Base-by-base conservation (phyloP, 805 yeast species). In the Suhomyces faveliae region DNA sequence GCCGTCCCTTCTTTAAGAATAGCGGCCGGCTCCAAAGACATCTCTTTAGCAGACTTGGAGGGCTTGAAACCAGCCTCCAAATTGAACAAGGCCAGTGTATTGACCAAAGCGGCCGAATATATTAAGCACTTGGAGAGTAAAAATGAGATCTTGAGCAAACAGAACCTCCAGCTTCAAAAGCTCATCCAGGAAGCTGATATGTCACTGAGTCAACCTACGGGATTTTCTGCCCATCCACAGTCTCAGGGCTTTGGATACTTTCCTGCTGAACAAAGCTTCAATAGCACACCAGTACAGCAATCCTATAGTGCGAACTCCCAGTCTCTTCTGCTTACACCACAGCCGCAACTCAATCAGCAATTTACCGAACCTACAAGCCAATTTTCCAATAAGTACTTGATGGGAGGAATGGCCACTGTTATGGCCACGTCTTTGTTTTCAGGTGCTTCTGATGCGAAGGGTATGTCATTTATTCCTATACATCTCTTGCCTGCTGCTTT, bases 1-100 rank as follows among this genome's bases (percentile, higher is more conserved):
- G 85, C 89, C 2, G 95, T 88, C 13, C 96, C 96, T 3, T 68
- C 94, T 2, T 71, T 88, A 45, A 74, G 88, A 55, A 81, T 84
- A 33, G 84, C 84, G 6, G 72, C 81, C 12, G 76, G 80, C 40
- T 66, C 72, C 13, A 74, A 71, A 3, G 64, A 61, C 33, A 74
- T 51, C 11, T 55, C 63, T 4, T 47, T 69, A 27, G 67, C 70
- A 3, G 78, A 81, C 52, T 67, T 87, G 57, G 92, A 87, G 61
- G 92, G 92, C 2, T 71, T 87, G 49, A 78, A 80, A 42, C 91
- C 92, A 0, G 92, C 95, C 3, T 76, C 80, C 52, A 87, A 87
- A 56, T 70, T 87, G 52, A 87, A 86, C 64, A 87, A 87, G 61
- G 94, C 92, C 2, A 81, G 87, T 12, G 85, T 87, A 42, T 69